A percentile compares a stretch with the other conserved stretches of the same genome.
phyloP scores from a whole-genome alignment of 2,329 filamentous ascomycete species.

The Ophiostoma montium region DNA sequence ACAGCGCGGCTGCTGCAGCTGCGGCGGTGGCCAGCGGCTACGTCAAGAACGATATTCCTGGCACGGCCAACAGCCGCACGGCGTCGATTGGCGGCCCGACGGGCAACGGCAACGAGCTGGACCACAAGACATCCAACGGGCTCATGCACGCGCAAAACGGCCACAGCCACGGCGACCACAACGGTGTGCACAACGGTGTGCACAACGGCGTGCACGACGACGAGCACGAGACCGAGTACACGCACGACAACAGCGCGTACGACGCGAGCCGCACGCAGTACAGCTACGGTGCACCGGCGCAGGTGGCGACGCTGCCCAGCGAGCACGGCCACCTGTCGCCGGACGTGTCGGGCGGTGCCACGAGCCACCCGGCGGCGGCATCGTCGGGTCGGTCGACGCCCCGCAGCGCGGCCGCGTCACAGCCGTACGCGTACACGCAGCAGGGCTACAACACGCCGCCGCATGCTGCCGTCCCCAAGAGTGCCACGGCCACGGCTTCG shows the following conservation, averaged over 20 bases:
- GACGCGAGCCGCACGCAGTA: constrained; percentile 58
- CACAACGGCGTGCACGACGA: constrained; percentile 56
- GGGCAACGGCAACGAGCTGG: constrained; percentile 42
- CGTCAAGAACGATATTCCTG: constrained; percentile 70
- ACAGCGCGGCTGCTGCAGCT: constrained; percentile 20
- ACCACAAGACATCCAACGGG: constrained; percentile 52
- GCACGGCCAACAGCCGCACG: constrained; percentile 55
- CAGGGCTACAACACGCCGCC: constrained; percentile 69
- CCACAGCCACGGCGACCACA: constrained; percentile 43
- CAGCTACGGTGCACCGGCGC: constrained; percentile 52
- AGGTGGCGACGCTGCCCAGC: constrained; percentile 49
- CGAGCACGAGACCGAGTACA: constrained; percentile 72
- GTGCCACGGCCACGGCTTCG: constrained; percentile 19
- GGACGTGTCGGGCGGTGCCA: constrained; percentile 65
- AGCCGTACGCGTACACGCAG: constrained; percentile 54
- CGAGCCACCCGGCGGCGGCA: constrained; percentile 53
- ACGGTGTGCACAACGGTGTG: constrained; percentile 31
- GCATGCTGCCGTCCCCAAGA: constrained; percentile 31
- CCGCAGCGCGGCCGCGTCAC: constrained; percentile 56
- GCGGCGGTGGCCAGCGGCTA: constrained; percentile 35
- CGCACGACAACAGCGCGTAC: constrained; percentile 66
- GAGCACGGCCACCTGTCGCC: constrained; percentile 67
- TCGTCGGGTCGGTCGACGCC: constrained; percentile 76
- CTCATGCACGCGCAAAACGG: constrained; percentile 41
- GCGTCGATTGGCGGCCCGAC: constrained; percentile 43